Evolutionary conservation across 129 eudicot species (phyloP).

Genomic region (Pittosporum tobira): DNA sequence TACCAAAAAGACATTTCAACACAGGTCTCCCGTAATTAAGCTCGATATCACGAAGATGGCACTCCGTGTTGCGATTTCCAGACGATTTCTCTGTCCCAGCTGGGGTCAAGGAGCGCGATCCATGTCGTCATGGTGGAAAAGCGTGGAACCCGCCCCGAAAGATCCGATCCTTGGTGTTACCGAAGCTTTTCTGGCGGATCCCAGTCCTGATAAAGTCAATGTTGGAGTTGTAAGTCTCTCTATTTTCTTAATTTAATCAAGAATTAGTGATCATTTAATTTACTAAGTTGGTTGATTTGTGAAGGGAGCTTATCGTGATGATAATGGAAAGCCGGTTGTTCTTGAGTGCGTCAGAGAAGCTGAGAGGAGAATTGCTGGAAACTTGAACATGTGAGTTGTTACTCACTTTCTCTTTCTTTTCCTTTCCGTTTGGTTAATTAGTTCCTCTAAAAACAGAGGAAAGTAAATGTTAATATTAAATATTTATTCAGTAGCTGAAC

Average conservation of each 20-base stretch:
- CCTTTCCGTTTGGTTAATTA: not conserved
- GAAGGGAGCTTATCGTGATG: slow-evolving; percentile 96
- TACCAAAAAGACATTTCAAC: no score
- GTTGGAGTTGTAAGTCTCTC: slow-evolving; percentile 61
- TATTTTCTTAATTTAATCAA: not conserved
- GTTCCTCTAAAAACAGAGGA: no score
- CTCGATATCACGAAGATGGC: slow-evolving; percentile 4
- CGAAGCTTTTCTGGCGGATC: slow-evolving; percentile 82
- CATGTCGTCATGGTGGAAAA: slow-evolving; percentile 61
- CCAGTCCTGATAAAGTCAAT: slow-evolving; percentile 59
- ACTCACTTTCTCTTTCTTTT: no score
- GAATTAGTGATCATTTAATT: no score
- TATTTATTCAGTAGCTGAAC: not conserved
- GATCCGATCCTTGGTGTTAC: slow-evolving; percentile 94
- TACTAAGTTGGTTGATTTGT: no score
- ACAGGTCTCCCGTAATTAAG: no score
- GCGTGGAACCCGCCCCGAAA: slow-evolving; percentile 71
- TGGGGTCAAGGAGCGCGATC: slow-evolving; percentile 25
- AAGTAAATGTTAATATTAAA: no score
- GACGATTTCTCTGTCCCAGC: slow-evolving; percentile 2
- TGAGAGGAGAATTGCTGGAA: slow-evolving; percentile 78
- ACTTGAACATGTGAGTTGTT: slow-evolving; percentile 51
- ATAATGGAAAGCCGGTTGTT: slow-evolving; percentile 93
- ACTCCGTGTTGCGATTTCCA: slow-evolving; percentile 5
- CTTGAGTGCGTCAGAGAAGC: slow-evolving; percentile 91